A percentile compares a stretch with the other conserved stretches of the same genome.
These are phyloP conservation scores for Sanghuangporus baumii DNA, from an alignment of 1,284 basidiomycete genomes.

Conservation along the genomic window DNA sequence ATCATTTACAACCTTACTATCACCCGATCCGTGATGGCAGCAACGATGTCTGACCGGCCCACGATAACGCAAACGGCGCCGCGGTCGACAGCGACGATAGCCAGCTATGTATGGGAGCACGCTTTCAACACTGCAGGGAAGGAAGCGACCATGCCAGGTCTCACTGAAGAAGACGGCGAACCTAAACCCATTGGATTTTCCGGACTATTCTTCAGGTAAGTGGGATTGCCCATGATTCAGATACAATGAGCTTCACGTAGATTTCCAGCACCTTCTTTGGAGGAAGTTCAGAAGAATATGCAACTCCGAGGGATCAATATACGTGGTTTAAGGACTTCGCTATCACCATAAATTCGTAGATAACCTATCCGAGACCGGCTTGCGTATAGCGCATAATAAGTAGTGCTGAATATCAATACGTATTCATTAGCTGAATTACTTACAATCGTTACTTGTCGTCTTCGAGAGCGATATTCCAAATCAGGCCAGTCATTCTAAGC, in stretches of 20 bases:
- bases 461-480: background rate
- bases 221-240: background rate
- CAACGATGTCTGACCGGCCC: background rate
- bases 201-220: slow-evolving; percentile 71
- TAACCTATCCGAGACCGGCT: background rate
- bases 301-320: slow-evolving; percentile 66
- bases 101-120: slow-evolving; percentile 8
- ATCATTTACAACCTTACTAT: background rate
- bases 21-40: background rate
- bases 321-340: slow-evolving; percentile 70
- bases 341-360: slow-evolving; percentile 30
- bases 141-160: background rate
- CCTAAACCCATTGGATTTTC: slow-evolving; percentile 43
- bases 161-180: background rate
- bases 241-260: background rate
- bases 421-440: background rate
- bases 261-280: slow-evolving; percentile 72
- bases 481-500: background rate
- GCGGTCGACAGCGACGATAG: slow-evolving; percentile 6
- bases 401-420: background rate
- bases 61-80: background rate
- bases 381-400: background rate
- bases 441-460: background rate
- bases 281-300: slow-evolving; percentile 58
- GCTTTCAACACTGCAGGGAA: background rate